phyloP scores from a whole-genome alignment of 208 protist species.

The Blechomonas ayalai region DNA sequence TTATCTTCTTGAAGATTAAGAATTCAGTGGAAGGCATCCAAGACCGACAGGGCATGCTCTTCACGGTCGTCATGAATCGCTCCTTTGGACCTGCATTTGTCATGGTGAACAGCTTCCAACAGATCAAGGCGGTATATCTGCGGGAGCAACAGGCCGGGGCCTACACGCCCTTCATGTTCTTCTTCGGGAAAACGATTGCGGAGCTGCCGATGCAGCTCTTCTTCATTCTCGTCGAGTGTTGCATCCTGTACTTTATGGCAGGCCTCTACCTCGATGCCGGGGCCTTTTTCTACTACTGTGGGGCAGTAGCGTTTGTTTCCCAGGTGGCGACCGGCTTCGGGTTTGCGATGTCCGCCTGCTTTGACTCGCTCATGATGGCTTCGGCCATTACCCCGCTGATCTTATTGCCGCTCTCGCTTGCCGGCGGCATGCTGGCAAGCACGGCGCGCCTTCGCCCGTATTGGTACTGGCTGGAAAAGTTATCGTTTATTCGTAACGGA shows the following conservation, averaged over 20 bases:
- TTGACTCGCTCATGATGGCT: slow-evolving; percentile 23
- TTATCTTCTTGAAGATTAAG: slow-evolving; percentile 66
- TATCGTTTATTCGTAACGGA: slow-evolving; percentile 55
- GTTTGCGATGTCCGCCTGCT: slow-evolving; percentile 44
- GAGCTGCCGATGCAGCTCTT: slow-evolving; percentile 47
- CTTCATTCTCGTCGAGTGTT: slow-evolving; percentile 24
- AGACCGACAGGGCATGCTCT: slow-evolving; percentile 58
- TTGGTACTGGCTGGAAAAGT: slow-evolving; percentile 79
- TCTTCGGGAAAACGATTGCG: slow-evolving; percentile 25
- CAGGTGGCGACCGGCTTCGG: slow-evolving; percentile 43
- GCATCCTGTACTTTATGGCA: slow-evolving; percentile 61
- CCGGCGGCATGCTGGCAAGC: slow-evolving; percentile 56
- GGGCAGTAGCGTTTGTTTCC: slow-evolving; percentile 30
- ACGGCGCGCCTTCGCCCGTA: slow-evolving; percentile 58
- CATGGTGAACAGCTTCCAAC: slow-evolving; percentile 46
- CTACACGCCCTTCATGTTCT: slow-evolving; percentile 60
- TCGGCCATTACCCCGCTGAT: slow-evolving; percentile 44
- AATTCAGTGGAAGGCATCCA: slow-evolving; percentile 39
- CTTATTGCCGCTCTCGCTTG: slow-evolving; percentile 49
- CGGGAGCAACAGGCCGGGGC: slow-evolving; percentile 62
- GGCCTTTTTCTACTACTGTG: slow-evolving; percentile 60
- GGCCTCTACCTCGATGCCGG: slow-evolving; percentile 26
- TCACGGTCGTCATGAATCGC: slow-evolving; percentile 59
- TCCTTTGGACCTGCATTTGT: slow-evolving; percentile 42
- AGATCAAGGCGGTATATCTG: slow-evolving; percentile 35